phyloP scores from a whole-genome alignment of 768 basidiomycete genomes.

The Pisolithus albus region DNA sequence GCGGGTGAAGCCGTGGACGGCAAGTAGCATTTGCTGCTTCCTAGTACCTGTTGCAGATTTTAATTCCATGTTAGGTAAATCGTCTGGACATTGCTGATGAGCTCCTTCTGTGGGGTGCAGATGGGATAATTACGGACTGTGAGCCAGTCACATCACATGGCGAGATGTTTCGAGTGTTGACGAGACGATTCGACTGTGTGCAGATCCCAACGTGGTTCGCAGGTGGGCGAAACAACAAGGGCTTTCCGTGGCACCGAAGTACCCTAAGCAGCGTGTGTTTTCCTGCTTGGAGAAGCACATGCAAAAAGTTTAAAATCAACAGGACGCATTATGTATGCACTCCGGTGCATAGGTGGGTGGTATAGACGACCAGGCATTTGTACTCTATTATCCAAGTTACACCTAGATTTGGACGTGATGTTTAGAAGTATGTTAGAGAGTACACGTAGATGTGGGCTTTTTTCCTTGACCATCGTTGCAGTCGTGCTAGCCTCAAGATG shows the following conservation, averaged over 20 bases:
- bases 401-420: not conserved
- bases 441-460: no score
- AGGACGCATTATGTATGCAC: no score
- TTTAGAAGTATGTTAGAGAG: not conserved
- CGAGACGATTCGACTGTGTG: not conserved
- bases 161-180: not conserved
- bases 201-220: constrained; percentile 52
- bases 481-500: no score
- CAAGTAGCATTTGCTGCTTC: constrained; percentile 25
- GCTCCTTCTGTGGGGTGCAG: constrained; percentile 52
- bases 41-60: not conserved
- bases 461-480: no score
- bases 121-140: constrained; percentile 78
- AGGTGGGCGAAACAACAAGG: constrained; percentile 50
- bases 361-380: not conserved
- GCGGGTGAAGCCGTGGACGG: constrained; percentile 69
- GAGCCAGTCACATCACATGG: constrained; percentile 5
- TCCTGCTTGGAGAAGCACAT: constrained; percentile 54
- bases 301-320: constrained; percentile 15
- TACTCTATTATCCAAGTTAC: not conserved
- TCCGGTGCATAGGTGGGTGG: not conserved
- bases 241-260: constrained; percentile 46
- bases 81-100: constrained; percentile 54
- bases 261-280: constrained; percentile 53
- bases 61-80: constrained; percentile 42